Evolutionary conservation across 176 grass and related monocot species (phyloP).

Genomic region (Carex parvula): DNA sequence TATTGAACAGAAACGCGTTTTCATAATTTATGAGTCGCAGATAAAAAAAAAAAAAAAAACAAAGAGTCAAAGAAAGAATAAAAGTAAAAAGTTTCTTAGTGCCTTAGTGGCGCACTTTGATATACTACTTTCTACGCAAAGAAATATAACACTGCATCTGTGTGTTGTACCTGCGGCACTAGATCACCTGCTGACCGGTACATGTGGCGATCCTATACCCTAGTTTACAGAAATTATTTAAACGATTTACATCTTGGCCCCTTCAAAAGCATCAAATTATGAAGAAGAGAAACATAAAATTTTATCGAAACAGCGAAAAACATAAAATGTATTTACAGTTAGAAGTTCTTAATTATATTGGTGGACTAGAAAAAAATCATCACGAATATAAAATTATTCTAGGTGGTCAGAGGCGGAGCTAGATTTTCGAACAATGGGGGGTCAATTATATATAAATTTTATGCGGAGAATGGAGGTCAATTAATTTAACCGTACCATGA

Average conservation of each 20-base stretch:
- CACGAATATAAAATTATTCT: background rate
- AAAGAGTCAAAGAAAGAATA: conserved; percentile 18
- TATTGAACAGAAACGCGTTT: conserved; percentile 13
- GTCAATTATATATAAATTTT: no score
- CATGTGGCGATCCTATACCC: background rate
- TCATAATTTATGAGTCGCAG: background rate
- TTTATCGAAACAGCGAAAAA: background rate
- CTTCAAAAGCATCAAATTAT: background rate
- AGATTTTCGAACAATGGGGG: no score
- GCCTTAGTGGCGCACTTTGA: background rate
- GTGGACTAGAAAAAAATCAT: background rate
- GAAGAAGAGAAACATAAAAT: background rate
- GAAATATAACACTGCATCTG: background rate
- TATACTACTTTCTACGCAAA: background rate
- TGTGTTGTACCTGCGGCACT: background rate
- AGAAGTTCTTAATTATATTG: background rate
- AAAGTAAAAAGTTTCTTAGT: background rate
- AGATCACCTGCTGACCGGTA: no score
- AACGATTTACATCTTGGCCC: background rate
- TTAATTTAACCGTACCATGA: no score
- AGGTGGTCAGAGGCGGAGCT: no score
- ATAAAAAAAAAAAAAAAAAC: background rate
- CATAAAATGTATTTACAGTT: background rate
- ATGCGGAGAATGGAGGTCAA: no score
- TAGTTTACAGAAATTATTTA: background rate